Conservation (phyloP, 106 monocot genomes). For the Acanthochlamys bracteata region DNA sequence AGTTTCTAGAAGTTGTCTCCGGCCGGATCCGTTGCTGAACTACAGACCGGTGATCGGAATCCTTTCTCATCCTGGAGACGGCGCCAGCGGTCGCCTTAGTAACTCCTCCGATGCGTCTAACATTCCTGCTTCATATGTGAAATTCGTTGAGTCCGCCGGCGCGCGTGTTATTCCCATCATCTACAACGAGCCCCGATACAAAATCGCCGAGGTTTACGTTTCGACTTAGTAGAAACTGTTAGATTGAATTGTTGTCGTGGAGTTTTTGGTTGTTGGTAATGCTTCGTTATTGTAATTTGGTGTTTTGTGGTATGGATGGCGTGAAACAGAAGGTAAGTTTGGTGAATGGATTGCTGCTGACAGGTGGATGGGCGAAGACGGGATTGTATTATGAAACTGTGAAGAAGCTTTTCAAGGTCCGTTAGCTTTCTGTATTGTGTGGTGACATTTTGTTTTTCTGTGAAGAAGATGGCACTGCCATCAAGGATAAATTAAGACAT, state of each 20-base stretch:
- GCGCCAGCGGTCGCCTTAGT: conserved; percentile 60
- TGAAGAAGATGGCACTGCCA: too few species aligned
- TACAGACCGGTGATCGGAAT: conserved; percentile 84
- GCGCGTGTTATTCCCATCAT: conserved; percentile 80
- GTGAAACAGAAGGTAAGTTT: conserved; percentile 4
- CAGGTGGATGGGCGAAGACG: conserved; percentile 10
- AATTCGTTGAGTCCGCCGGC: conserved; percentile 81
- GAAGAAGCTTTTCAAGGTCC: conserved; percentile 4
- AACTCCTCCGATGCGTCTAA: conserved; percentile 41
- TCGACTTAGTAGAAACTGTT: not conserved
- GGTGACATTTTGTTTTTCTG: too few species aligned
- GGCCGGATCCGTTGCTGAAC: conserved; percentile 40
- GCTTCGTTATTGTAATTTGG: not conserved
- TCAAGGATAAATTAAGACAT: too few species aligned
- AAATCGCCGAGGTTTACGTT: conserved; percentile 32
- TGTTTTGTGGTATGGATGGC: too few species aligned
- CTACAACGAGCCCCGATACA: conserved; percentile 60
- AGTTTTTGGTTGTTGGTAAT: not conserved
- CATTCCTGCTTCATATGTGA: conserved; percentile 80
- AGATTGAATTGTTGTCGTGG: too few species aligned
- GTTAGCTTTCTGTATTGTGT: too few species aligned
- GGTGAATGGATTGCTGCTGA: conserved; percentile 11
- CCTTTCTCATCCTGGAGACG: conserved; percentile 75
- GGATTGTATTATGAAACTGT: conserved; percentile 5
- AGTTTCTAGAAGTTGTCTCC: not conserved